Base-by-base conservation (phyloP, 805 yeast species). In the Torulaspora gathmanii region DNA sequence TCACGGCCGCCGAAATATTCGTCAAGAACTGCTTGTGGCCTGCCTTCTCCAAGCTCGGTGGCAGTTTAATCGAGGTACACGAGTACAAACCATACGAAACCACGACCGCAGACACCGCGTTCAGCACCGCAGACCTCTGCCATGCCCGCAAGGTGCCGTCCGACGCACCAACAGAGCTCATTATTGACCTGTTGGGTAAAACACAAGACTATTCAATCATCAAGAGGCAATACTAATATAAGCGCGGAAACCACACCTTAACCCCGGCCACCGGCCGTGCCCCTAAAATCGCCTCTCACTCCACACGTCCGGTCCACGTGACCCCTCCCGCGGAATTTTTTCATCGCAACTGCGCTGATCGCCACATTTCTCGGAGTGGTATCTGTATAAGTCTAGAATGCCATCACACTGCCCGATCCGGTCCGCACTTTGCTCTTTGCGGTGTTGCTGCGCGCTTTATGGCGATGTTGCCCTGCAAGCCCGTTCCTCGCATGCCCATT, bases 11-110 rank as follows among this genome's bases (percentile, higher is more conserved):
- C 7, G 83, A 75, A n/a, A 83, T 55, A 57, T 82, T 83, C 3
- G 93, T 85, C 40, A 84, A 68, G 58, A 85, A 85, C 57, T 85
- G 91, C 65, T 73, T 74, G 46, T 78, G 84, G 1, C 91, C 91
- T 1, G 81, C 91, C 17, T 65, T 61, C 1, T 57, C 67, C 22
- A 83, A 62, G 29, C 64, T 68, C 1, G 64, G 67, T 0, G 89
- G 88, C 20, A 84, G 63, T 11, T 57, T 35, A 10, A 66, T 47
- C 11, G 37, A 22, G 4, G 63, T 45, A 27, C 64, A 62, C n/a
- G 44, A 37, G 40, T 48, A 49, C n/a, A 63, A 40, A 8, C 69
- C 70, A 52, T 58, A 62, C 3, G 55, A 40, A 11, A 59, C 51
- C 13, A 60, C 53, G 9, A 45, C 26, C 9, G 58, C 43, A 26